phyloP scores from a whole-genome alignment of 2,329 filamentous ascomycete genomes.

The Colletotrichum noveboracense region DNA sequence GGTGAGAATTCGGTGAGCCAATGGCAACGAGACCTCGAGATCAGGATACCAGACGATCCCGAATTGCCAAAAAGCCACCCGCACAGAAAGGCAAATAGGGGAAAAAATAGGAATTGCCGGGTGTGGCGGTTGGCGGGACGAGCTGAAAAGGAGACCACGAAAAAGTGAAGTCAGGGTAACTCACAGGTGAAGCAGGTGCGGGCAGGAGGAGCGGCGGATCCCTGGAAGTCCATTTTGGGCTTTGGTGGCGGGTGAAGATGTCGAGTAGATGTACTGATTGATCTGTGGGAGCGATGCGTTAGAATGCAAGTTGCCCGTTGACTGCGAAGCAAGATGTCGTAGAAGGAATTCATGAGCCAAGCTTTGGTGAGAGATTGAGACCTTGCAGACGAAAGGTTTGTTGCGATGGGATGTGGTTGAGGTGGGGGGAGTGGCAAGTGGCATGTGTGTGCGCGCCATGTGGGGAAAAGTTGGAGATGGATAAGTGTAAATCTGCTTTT shows the following conservation, averaged over 20 bases:
- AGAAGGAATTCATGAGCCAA: not conserved
- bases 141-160: not conserved
- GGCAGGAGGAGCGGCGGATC: constrained; percentile 27
- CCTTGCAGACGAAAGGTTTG: not conserved
- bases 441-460: constrained; percentile 21
- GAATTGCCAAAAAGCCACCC: constrained; percentile 3
- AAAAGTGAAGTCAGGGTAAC: constrained; percentile 30
- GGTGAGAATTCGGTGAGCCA: constrained; percentile 3
- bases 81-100: not conserved
- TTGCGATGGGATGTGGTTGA: constrained; percentile 3
- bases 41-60: not conserved
- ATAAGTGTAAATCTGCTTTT: not conserved
- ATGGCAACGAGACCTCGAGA: not conserved
- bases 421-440: constrained; percentile 23
- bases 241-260: constrained; percentile 1
- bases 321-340: not conserved
- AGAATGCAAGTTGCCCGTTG: not conserved
- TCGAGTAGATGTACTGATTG: not conserved
- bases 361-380: constrained; percentile 3
- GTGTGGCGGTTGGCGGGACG: not conserved
- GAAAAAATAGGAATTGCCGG: not conserved
- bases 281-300: not conserved
- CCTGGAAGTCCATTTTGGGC: constrained; percentile 38
- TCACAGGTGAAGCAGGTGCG: constrained; percentile 58
- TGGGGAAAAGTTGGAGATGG: constrained; percentile 22